phyloP scores from a whole-genome alignment of 768 basidiomycete genomes.

The Boletus edulis region DNA sequence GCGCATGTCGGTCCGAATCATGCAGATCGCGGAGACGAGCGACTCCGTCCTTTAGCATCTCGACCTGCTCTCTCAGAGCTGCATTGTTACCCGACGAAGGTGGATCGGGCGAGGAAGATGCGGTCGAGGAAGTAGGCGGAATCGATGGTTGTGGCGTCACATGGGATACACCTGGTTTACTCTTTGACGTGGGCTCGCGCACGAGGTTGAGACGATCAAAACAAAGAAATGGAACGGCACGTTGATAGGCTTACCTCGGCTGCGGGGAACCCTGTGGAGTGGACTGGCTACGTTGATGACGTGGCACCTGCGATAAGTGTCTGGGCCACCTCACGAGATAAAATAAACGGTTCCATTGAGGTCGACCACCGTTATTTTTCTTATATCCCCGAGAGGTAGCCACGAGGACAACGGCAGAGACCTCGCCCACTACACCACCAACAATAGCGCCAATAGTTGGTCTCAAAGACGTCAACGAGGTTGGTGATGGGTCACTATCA shows the following conservation, averaged over 20 bases:
- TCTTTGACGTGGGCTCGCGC: neutral
- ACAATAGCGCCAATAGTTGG: conserved; percentile 1
- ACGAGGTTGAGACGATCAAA: no score
- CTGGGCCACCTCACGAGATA: neutral
- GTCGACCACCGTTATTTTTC: neutral
- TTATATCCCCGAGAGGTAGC: neutral
- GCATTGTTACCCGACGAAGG: neutral
- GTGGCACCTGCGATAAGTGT: no score
- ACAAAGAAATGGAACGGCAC: neutral
- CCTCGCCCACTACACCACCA: conserved; percentile 5
- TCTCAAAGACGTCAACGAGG: neutral
- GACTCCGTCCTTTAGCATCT: conserved; percentile 4
- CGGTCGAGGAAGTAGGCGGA: neutral
- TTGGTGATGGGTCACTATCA: neutral
- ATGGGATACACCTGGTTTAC: no score
- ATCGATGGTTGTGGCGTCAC: neutral
- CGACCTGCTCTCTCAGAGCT: conserved; percentile 4
- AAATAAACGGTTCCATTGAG: conserved; percentile 4
- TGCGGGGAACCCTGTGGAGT: no score
- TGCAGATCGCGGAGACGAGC: conserved; percentile 4
- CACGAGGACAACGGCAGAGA: neutral
- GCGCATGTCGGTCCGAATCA: no score
- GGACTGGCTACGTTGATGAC: no score
- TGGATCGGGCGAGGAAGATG: neutral
- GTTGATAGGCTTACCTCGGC: no score